These are phyloP conservation scores for Mycena galopus DNA, from an alignment of 768 basidiomycete species.

Conservation along the genomic window DNA sequence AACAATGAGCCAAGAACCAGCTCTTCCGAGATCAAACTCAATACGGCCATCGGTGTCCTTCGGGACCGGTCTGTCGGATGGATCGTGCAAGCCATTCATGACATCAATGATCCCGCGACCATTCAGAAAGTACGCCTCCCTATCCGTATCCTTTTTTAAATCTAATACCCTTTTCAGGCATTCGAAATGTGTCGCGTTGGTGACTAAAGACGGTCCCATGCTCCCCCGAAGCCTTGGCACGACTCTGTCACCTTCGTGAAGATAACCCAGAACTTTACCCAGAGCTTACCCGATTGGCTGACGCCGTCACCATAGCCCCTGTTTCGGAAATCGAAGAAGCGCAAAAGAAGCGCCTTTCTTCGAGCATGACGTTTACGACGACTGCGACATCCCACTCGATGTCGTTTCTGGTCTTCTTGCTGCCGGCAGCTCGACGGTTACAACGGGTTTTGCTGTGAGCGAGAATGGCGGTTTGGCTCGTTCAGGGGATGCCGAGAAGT, in stretches of 20 bases:
- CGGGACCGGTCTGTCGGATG: not conserved
- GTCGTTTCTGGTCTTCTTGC: not conserved
- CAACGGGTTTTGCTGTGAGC: not conserved
- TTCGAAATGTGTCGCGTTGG: slow-evolving; percentile 24
- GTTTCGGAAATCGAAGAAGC: too few species aligned
- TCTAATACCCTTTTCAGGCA: too few species aligned
- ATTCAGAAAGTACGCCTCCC: not conserved
- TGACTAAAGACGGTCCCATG: not conserved
- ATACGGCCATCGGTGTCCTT: not conserved
- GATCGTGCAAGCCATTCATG: not conserved
- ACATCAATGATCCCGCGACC: not conserved
- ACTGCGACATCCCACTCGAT: slow-evolving; percentile 28
- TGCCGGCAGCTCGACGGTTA: not conserved
- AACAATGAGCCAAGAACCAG: too few species aligned
- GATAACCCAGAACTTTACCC: slow-evolving; percentile 5
- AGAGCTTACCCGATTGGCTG: not conserved
- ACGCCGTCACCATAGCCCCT: not conserved
- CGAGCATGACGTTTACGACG: slow-evolving; percentile 7
- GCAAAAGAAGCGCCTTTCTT: too few species aligned
- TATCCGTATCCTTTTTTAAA: too few species aligned
- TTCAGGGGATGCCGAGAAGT: too few species aligned
- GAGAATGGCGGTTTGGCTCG: slow-evolving; percentile 12
- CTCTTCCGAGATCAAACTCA: not conserved
- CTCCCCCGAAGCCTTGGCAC: not conserved
- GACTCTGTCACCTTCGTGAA: not conserved